Evolutionary conservation across 1,284 basidiomycete genomes (phyloP).

Genomic region (Ustilago loliicola): DNA sequence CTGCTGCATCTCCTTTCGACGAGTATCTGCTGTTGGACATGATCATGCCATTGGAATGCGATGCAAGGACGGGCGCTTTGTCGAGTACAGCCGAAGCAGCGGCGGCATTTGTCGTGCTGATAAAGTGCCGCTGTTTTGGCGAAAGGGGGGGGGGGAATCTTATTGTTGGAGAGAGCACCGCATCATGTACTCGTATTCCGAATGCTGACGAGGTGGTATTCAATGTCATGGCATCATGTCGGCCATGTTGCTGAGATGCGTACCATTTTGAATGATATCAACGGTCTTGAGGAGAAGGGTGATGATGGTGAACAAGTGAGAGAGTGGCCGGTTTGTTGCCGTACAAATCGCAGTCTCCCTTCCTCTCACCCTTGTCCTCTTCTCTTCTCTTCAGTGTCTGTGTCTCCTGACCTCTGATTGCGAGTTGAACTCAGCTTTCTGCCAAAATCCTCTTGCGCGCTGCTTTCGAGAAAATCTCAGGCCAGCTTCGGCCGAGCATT

Average conservation of each 20-base stretch:
- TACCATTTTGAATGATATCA: conserved; percentile 59
- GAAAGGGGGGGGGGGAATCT: conserved; percentile 4
- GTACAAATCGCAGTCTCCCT: not conserved
- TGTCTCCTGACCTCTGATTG: too few relatives aligned
- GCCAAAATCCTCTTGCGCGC: too few relatives aligned
- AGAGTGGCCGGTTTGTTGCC: not conserved
- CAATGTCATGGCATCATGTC: conserved; percentile 18
- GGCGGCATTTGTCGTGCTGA: conserved; percentile 28
- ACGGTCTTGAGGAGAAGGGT: conserved; percentile 43
- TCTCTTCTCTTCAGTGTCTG: too few relatives aligned
- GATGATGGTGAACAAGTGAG: conserved; percentile 29
- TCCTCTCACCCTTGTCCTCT: not conserved
- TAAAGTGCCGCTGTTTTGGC: conserved; percentile 25
- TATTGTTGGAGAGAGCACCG: conserved; percentile 25
- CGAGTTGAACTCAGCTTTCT: too few relatives aligned
- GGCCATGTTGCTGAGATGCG: conserved; percentile 48
- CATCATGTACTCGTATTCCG: conserved; percentile 27
- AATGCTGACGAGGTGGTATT: not conserved
- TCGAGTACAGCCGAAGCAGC: conserved; percentile 35
- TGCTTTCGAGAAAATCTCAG: too few relatives aligned
- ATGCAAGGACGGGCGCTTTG: conserved; percentile 26
- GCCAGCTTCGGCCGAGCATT: too few relatives aligned
- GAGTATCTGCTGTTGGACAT: conserved; percentile 20
- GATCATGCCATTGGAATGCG: conserved; percentile 12
- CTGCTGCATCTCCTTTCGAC: conserved; percentile 34